These are phyloP conservation scores for Tuber magnatum DNA, from an alignment of 495 filamentous ascomycete species.

Conservation along the genomic window DNA sequence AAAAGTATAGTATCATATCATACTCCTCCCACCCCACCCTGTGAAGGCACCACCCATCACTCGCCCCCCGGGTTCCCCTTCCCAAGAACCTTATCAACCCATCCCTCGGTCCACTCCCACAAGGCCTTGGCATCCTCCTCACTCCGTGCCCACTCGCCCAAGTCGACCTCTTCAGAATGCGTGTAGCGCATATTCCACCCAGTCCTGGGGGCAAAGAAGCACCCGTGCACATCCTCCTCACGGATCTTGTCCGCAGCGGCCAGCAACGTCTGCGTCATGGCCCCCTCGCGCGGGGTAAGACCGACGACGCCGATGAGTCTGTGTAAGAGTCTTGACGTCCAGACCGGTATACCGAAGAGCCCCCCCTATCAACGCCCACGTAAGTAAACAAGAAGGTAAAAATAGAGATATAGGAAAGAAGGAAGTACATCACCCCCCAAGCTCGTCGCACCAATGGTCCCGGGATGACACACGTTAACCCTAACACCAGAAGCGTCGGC, in stretches of 20 bases:
- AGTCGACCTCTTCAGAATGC: slow-evolving; percentile 16
- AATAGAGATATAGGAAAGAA: too few species aligned
- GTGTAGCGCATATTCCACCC: slow-evolving; percentile 26
- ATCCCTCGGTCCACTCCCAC: slow-evolving; percentile 25
- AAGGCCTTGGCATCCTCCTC: slow-evolving; percentile 21
- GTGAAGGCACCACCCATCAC: slow-evolving; percentile 3
- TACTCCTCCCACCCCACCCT: neutral
- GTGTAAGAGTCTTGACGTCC: neutral
- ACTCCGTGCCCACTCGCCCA: slow-evolving; percentile 13
- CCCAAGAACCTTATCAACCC: slow-evolving; percentile 15
- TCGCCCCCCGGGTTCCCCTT: neutral
- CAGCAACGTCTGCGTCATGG: slow-evolving; percentile 29
- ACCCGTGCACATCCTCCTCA: slow-evolving; percentile 16
- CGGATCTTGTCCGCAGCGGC: slow-evolving; percentile 11
- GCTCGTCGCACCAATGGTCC: slow-evolving; percentile 23
- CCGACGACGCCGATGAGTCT: slow-evolving; percentile 7
- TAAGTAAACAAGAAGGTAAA: slow-evolving; percentile 3
- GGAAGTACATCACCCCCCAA: slow-evolving; percentile 22
- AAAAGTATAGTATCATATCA: neutral
- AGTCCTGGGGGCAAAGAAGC: slow-evolving; percentile 17
- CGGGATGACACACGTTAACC: slow-evolving; percentile 31
- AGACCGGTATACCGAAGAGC: slow-evolving; percentile 18
- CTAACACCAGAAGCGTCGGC: slow-evolving; percentile 17
- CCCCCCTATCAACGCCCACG: neutral
- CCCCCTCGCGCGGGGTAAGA: slow-evolving; percentile 19